Evolutionary conservation across 768 basidiomycete genomes (phyloP).

Genomic region (Suillus lakei): DNA sequence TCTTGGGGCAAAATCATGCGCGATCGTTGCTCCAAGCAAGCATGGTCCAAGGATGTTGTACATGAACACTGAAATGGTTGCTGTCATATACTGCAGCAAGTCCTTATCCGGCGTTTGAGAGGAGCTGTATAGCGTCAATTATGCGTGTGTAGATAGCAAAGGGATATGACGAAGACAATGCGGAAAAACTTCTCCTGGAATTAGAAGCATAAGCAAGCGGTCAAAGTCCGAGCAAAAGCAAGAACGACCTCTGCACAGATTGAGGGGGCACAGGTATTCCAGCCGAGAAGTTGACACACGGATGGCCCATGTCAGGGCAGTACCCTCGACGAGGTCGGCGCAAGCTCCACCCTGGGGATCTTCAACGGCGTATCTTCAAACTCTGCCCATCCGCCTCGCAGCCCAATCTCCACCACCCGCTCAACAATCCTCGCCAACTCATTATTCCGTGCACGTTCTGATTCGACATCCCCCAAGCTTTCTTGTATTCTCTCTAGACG

Average conservation of each 20-base stretch:
- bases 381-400: conserved; percentile 67
- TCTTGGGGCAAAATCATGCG: background rate
- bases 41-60: background rate
- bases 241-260: background rate
- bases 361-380: conserved; percentile 63
- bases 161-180: background rate
- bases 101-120: background rate
- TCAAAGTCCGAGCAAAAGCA: background rate
- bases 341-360: conserved; percentile 46
- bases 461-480: conserved; percentile 40
- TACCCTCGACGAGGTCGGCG: conserved; percentile 17
- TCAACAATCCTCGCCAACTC: conserved; percentile 70
- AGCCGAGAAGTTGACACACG: background rate
- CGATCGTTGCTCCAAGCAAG: no score
- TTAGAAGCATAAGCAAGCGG: background rate
- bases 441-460: conserved; percentile 50
- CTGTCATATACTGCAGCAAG: background rate
- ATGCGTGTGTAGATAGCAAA: background rate
- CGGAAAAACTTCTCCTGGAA: no score
- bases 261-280: background rate
- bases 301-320: background rate
- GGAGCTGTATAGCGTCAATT: background rate
- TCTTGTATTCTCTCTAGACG: conserved; percentile 49
- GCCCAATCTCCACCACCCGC: conserved; percentile 69
- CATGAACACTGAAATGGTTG: background rate